These are phyloP conservation scores for Stenogyne calaminthoides DNA, from an alignment of 305 asterid species.

Conservation along the genomic window DNA sequence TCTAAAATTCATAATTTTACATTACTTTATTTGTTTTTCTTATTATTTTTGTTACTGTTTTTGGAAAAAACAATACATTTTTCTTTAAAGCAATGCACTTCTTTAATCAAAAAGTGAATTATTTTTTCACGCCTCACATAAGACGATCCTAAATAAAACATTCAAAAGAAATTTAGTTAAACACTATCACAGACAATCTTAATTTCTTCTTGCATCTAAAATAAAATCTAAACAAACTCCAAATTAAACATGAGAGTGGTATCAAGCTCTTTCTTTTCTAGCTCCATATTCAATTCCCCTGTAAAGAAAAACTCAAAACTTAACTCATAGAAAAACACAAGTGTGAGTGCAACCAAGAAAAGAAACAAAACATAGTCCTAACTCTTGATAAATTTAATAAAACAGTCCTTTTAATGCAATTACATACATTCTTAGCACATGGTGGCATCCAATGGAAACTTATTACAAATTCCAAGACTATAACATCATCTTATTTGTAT, in stretches of 20 bases:
- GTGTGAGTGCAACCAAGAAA: conserved; percentile 6
- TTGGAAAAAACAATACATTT: no score
- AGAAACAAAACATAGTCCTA: conserved; percentile 26
- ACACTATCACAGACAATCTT: not conserved
- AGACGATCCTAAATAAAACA: no score
- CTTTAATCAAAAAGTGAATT: no score
- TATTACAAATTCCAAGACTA: conserved; percentile 21
- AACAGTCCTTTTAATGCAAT: conserved; percentile 11
- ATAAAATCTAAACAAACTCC: not conserved
- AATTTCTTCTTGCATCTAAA: not conserved
- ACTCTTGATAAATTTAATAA: conserved; percentile 1
- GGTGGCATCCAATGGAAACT: conserved; percentile 27
- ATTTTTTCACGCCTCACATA: no score
- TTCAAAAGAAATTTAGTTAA: no score
- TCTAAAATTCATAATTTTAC: no score
- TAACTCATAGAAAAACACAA: not conserved
- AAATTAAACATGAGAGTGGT: not conserved
- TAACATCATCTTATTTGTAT: not conserved
- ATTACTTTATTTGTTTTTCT: no score
- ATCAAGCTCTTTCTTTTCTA: not conserved
- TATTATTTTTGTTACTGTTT: no score
- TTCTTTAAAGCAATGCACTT: no score
- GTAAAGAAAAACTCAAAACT: not conserved
- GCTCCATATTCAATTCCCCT: not conserved
- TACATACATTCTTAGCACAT: conserved; percentile 24